phyloP scores from a whole-genome alignment of 129 eudicot species.

The Cynara cardunculus region DNA sequence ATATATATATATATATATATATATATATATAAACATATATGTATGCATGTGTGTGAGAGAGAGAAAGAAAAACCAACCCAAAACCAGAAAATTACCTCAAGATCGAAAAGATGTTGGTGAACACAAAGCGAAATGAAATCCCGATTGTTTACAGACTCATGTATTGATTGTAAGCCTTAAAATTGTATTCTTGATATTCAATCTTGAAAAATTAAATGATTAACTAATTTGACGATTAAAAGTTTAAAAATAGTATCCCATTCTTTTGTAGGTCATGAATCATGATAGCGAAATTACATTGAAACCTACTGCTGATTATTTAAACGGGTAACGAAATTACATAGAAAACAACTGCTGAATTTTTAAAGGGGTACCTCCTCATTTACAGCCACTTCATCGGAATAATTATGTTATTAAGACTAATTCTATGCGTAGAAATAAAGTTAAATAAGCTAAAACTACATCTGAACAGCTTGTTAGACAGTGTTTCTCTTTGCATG shows the following conservation, averaged over 20 bases:
- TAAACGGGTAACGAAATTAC: neutral
- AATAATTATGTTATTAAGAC: neutral
- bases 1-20: too few relatives aligned
- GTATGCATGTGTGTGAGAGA: too few relatives aligned
- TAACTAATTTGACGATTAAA: neutral
- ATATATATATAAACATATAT: too few relatives aligned
- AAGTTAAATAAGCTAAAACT: neutral
- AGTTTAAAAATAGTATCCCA: neutral
- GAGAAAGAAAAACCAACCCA: neutral
- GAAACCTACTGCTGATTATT: neutral
- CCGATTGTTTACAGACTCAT: neutral
- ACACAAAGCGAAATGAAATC: neutral
- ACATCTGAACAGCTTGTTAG: neutral
- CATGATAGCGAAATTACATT: neutral
- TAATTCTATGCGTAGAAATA: neutral
- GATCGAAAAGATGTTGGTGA: neutral
- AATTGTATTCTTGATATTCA: neutral
- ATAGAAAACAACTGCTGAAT: neutral
- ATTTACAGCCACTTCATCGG: neutral
- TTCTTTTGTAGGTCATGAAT: neutral
- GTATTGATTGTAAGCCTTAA: neutral
- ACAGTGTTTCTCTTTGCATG: neutral
- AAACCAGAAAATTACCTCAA: neutral
- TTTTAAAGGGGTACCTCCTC: neutral
- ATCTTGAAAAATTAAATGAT: neutral